Evolutionary conservation across 768 basidiomycete genomes (phyloP), one percentile per base, ranked within the genome.

Genomic region (Dioszegia aurantiaca): DNA sequence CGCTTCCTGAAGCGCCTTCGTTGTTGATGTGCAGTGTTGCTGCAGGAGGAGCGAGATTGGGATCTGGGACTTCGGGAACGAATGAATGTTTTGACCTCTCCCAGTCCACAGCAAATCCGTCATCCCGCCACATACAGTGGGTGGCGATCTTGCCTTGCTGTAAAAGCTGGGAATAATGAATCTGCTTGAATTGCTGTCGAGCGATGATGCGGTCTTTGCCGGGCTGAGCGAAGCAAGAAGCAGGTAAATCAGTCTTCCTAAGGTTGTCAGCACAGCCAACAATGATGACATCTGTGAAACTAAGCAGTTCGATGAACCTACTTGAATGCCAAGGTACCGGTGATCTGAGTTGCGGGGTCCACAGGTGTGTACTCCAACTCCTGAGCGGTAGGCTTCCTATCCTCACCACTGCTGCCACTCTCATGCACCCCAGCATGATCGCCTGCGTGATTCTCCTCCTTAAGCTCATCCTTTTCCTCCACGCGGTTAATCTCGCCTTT

Each of bases 71-170:
- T n/a, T 17, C 24, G 33, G 31, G 8, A 17, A 37, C 28, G 19
- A 21, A 42, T 31, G 41, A 17, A 12, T 19, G 19, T 33, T 16
- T 26, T 10, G 33, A 36, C 9, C 51, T 23, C 4, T 39, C 31
- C 55, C 55, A 56, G 30, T 56, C 45, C 14, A 56, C 30, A 10
- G 55, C 55, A 16, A 47, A 47, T 9, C 55, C 55, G 24, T 56
- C 55, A 27, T 56, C 55, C 23, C 55, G 27, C 55, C 55, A 56
- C n/a, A 47, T 23, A 40, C 19, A 23, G 12, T 40, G 42, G 6
- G 17, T 47, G 21, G 45, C 16, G 40, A 21, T 42, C 16, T 21
- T 16, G 6, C 40, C 40, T 42, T 42, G 40, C 40, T 16, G 9
- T n/a, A 21, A 14, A 14, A 42, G 40, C 14, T 42, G 14, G 5